Evolutionary conservation across 192 early-diverging fungal genomes (phyloP), one percentile per base, ranked within the genome.

Genomic region (Umbelopsis sp.): DNA sequence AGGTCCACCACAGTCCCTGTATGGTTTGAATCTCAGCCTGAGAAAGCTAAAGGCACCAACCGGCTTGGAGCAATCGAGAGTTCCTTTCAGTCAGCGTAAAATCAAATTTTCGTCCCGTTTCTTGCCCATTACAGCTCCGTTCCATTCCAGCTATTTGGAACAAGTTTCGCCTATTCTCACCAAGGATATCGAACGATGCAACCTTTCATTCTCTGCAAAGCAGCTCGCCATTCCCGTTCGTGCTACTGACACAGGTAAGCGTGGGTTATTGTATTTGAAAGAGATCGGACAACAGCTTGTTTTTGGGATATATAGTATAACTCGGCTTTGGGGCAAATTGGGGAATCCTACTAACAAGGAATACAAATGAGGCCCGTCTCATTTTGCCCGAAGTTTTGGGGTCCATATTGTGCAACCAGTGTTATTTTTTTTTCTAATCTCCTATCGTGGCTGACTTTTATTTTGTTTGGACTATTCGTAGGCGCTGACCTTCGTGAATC

Each of bases 1-100:
- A 22, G 96, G 96, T 32, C 93, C 90, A 50, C 88, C 95, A 38
- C 93, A 97, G 81, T 94, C 92, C 4, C 84, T 98, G 31, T 96
- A 97, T 74, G 95, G 95, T 76, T 86, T 98, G 51, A 95, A 96
- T 80, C 85, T 96, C 38, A 89, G 90, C 70, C 87, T 96, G 68
- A 93, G 95, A 76, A 96, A 96, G 80, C 84, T 96, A 77, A 97
- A 96, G 85, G 95, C 95, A 32, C 85, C 91, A 34, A 77, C 93
- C 1, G 89, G 88, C 47, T 82, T 91, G 41, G 95, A 98, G 79
- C 95, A 98, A 81, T 90, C 90, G 65, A 91, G 95, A 66, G 87
- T 97, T 44, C 95, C 95, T 31, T 89, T 82, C 81, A 93, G 92
- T 47, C 91, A 97, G 83, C 89, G 94, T 78, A 96, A 96, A 77